Percentiles rank a stretch among this genome's conserved stretches.
Evolutionary conservation across 2,329 filamentous ascomycete species (phyloP).

Genomic region (Ceratocystiopsis sp.): DNA sequence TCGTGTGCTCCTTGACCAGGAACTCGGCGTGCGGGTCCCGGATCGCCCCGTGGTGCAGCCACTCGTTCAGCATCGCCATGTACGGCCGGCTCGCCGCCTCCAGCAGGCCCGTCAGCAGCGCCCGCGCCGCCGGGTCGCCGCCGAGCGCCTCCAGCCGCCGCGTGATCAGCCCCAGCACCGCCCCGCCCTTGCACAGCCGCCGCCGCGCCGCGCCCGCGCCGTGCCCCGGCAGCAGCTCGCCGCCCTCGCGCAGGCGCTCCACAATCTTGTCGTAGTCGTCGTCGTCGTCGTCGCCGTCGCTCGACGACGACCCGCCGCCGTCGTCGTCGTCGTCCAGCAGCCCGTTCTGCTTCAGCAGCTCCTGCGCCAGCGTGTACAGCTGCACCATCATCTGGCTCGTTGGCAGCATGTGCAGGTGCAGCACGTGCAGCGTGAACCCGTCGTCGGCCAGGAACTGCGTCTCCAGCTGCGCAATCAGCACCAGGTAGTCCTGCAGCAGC

Average conservation of each 20-base stretch:
- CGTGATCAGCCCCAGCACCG: constrained; percentile 77
- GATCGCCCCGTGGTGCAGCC: constrained; percentile 91
- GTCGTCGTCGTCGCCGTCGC: constrained; percentile 52
- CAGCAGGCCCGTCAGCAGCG: constrained; percentile 64
- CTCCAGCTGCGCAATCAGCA: constrained; percentile 84
- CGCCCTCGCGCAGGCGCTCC: constrained; percentile 74
- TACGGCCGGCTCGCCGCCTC: constrained; percentile 85
- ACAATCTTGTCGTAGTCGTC: constrained; percentile 88
- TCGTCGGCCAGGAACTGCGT: constrained; percentile 80
- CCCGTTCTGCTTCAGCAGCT: constrained; percentile 75
- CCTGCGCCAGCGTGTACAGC: constrained; percentile 71
- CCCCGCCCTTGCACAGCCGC: constrained; percentile 92
- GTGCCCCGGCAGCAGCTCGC: constrained; percentile 60
- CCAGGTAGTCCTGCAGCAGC: constrained; percentile 80
- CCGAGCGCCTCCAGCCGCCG: constrained; percentile 76
- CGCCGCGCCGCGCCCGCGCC: constrained; percentile 51
- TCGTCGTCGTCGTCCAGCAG: constrained; percentile 68
- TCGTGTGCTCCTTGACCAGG: constrained; percentile 87
- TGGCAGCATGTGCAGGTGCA: constrained; percentile 80
- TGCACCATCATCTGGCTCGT: constrained; percentile 86
- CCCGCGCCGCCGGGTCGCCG: constrained; percentile 75
- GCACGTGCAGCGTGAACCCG: constrained; percentile 78
- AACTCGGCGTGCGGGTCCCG: constrained; percentile 90
- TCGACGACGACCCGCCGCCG: constrained; percentile 20
- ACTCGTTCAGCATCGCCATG: constrained; percentile 97